These are phyloP conservation scores for Nemania diffusa DNA, from an alignment of 2,329 filamentous ascomycete genomes.

Conservation along the genomic window DNA sequence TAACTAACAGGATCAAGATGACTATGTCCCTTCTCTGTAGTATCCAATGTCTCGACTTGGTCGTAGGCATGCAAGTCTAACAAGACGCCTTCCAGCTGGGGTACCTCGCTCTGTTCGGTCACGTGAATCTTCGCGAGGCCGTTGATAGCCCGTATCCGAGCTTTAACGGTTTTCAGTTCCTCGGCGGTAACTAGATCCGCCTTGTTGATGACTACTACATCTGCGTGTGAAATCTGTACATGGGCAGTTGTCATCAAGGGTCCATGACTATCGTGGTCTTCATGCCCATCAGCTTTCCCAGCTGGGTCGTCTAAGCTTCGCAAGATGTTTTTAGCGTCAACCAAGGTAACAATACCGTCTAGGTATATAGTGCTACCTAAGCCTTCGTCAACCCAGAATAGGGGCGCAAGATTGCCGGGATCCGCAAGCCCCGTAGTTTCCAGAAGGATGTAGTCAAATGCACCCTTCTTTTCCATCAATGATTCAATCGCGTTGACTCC, in stretches of 20 bases:
- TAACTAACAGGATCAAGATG: constrained; percentile 83
- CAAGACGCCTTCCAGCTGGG: constrained; percentile 84
- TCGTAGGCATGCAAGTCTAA: constrained; percentile 95
- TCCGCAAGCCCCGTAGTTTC: constrained; percentile 97
- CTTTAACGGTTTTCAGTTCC: constrained; percentile 75
- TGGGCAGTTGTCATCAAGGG: constrained; percentile 90
- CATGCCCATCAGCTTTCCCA: constrained; percentile 63
- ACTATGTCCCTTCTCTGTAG: constrained; percentile 81
- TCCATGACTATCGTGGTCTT: constrained; percentile 63
- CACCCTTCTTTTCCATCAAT: constrained; percentile 91
- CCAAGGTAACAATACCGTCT: constrained; percentile 94
- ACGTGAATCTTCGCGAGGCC: constrained; percentile 84
- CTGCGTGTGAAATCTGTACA: constrained; percentile 95
- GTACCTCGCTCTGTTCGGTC: constrained; percentile 82
- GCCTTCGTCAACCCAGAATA: constrained; percentile 98
- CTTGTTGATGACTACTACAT: constrained; percentile 96
- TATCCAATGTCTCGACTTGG: constrained; percentile 77
- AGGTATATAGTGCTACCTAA: constrained; percentile 95
- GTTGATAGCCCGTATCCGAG: constrained; percentile 86
- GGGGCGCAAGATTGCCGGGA: constrained; percentile 91
- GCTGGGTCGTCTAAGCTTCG: constrained; percentile 80
- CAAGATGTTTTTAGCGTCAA: constrained; percentile 93
- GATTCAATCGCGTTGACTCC: constrained; percentile 96
- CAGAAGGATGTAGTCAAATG: constrained; percentile 96
- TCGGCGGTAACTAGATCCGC: constrained; percentile 79